A percentile compares a stretch with the other conserved stretches of the same genome.
Evolutionary conservation across 2,329 filamentous ascomycete species (phyloP).

Genomic region (Ascocoryne sarcoides): DNA sequence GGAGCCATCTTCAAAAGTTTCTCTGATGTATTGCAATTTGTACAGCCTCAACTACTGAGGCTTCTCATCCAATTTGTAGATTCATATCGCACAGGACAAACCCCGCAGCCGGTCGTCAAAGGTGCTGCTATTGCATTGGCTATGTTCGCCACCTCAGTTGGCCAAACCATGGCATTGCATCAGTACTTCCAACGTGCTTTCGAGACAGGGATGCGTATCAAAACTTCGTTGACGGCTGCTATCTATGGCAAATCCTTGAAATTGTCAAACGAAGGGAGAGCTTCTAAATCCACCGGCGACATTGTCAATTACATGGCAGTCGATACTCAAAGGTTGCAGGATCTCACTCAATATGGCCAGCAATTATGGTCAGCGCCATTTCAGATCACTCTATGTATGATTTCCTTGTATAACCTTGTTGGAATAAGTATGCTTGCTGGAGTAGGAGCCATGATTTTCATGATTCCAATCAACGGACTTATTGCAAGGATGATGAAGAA

Average conservation of each 20-base stretch:
- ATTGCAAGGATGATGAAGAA: slow-evolving; percentile 91
- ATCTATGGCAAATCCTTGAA: slow-evolving; percentile 90
- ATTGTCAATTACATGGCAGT: slow-evolving; percentile 99
- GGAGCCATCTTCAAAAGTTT: slow-evolving; percentile 81
- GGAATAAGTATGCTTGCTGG: slow-evolving; percentile 94
- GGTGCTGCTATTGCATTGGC: slow-evolving; percentile 80
- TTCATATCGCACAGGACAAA: slow-evolving; percentile 55
- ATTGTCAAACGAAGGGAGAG: slow-evolving; percentile 85
- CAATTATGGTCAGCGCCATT: slow-evolving; percentile 96
- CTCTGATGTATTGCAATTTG: slow-evolving; percentile 79
- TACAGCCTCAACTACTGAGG: slow-evolving; percentile 83
- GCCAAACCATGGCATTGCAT: slow-evolving; percentile 84
- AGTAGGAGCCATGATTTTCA: slow-evolving; percentile 88
- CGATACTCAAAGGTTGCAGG: slow-evolving; percentile 88
- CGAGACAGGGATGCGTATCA: slow-evolving; percentile 93
- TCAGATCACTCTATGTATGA: slow-evolving; percentile 92
- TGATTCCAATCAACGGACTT: slow-evolving; percentile 92
- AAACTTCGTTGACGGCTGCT: slow-evolving; percentile 76
- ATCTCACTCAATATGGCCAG: slow-evolving; percentile 89
- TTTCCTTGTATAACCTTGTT: slow-evolving; percentile 90
- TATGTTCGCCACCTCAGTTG: slow-evolving; percentile 83
- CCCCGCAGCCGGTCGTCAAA: slow-evolving; percentile 68
- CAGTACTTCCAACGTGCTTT: slow-evolving; percentile 97
- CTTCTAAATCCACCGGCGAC: slow-evolving; percentile 85
- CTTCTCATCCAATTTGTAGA: slow-evolving; percentile 75